A percentile compares a stretch with the other conserved stretches of the same genome.
Evolutionary conservation across 306 rosid species (phyloP).

Genomic region (Rubus idaeus): DNA sequence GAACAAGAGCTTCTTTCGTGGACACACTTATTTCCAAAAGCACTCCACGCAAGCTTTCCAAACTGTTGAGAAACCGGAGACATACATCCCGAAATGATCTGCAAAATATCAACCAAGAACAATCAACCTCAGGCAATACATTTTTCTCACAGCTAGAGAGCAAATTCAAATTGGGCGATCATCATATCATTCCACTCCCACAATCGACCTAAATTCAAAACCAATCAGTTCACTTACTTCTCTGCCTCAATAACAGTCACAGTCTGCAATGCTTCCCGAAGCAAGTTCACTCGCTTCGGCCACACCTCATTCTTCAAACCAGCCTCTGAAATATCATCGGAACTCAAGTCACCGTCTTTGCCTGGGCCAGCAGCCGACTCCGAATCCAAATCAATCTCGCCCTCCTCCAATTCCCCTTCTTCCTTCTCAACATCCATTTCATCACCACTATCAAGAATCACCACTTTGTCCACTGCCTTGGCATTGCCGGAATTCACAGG

Average conservation of each 20-base stretch:
- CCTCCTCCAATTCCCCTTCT: conserved; percentile 97
- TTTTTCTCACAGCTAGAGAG: not conserved
- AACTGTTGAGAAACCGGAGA: conserved; percentile 39
- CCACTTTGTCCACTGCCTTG: conserved; percentile 1
- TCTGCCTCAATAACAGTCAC: conserved; percentile 54
- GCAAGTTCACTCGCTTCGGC: conserved; percentile 32
- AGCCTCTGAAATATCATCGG: conserved; percentile 23
- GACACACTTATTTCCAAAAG: conserved; percentile 31
- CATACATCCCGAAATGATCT: conserved; percentile 75
- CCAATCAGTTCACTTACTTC: conserved; percentile 62
- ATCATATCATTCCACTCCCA: conserved; percentile 2
- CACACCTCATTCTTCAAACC: conserved; percentile 22
- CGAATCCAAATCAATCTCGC: conserved; percentile 95
- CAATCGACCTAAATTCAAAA: conserved; percentile 16
- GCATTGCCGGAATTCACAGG: conserved; percentile 17
- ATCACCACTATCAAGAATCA: conserved; percentile 40
- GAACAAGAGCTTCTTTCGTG: conserved; percentile 49
- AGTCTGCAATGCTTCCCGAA: conserved; percentile 47
- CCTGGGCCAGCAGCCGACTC: conserved; percentile 17
- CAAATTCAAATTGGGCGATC: conserved; percentile 15
- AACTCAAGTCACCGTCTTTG: no score
- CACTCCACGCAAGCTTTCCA: conserved; percentile 48
- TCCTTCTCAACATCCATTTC: conserved; percentile 62
- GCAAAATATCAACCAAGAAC: conserved; percentile 38
- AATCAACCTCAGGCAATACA: conserved; percentile 7